Percentiles rank a stretch among this genome's conserved stretches.
Conservation (phyloP, 1,284 basidiomycete genomes). For the Hortiboletus rubellus region DNA sequence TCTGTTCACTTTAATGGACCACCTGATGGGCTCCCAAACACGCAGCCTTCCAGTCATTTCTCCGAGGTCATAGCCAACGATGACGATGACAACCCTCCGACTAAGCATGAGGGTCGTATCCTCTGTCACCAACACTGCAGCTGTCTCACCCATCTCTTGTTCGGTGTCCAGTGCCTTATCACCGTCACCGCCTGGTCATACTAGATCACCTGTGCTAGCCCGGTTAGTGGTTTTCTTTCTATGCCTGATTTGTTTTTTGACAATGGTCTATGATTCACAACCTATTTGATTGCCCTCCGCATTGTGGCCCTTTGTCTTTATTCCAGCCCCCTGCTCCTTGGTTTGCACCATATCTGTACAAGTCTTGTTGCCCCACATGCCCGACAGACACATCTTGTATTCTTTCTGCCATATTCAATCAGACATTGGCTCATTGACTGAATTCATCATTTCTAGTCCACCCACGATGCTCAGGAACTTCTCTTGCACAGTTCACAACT, state of each 20-base stretch:
- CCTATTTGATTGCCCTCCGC: conserved; percentile 3
- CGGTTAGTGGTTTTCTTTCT: conserved; percentile 26
- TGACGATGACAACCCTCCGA: conserved; percentile 22
- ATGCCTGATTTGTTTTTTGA: neutral
- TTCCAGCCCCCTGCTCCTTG: neutral
- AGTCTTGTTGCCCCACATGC: conserved; percentile 22
- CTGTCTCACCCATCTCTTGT: conserved; percentile 16
- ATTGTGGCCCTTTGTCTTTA: conserved; percentile 20
- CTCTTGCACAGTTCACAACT: conserved; percentile 51
- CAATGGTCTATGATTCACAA: conserved; percentile 1
- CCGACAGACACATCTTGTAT: neutral
- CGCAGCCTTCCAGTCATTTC: conserved; percentile 11
- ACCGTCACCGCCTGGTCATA: conserved; percentile 27
- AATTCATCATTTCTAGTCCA: conserved; percentile 37
- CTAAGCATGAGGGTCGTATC: conserved; percentile 32
- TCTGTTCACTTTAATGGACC: conserved; percentile 11
- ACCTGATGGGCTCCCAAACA: conserved; percentile 4
- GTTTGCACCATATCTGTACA: conserved; percentile 17
- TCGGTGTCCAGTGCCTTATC: conserved; percentile 14
- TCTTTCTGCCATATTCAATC: neutral
- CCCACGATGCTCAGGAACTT: conserved; percentile 51
- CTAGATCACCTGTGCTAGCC: conserved; percentile 32
- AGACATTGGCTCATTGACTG: conserved; percentile 13
- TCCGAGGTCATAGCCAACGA: conserved; percentile 10
- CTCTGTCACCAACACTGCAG: conserved; percentile 15